A percentile compares a stretch with the other conserved stretches of the same genome.
Evolutionary conservation across 176 grass and related monocot genomes (phyloP).

Genomic region (Zoysia pacifica): DNA sequence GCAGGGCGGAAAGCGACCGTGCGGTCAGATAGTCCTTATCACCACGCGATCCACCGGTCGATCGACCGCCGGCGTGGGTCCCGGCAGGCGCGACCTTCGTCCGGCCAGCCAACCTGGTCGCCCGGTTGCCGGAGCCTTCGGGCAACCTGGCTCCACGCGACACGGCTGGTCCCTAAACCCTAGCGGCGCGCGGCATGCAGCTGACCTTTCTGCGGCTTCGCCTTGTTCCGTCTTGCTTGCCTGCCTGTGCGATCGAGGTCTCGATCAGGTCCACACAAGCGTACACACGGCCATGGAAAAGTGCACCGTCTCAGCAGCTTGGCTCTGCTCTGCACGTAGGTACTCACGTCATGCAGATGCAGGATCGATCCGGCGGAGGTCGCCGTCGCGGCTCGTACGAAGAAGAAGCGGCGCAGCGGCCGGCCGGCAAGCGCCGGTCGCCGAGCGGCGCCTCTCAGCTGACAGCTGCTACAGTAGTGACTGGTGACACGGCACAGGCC

Average conservation of each 20-base stretch:
- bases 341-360: no score
- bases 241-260: no score
- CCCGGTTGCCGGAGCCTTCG: conserved; percentile 36
- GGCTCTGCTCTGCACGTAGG: neutral
- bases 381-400: neutral
- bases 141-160: neutral
- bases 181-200: neutral
- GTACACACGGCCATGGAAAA: neutral
- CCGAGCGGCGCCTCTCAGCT: conserved; percentile 22
- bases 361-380: neutral
- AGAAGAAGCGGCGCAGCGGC: neutral
- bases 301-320: neutral
- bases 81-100: neutral
- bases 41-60: neutral
- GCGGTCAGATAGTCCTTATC: conserved; percentile 49
- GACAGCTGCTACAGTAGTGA: neutral
- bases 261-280: neutral
- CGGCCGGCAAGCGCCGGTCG: neutral
- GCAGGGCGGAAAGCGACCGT: conserved; percentile 20
- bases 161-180: neutral
- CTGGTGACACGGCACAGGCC: neutral
- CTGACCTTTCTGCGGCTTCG: neutral
- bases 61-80: conserved; percentile 3
- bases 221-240: neutral
- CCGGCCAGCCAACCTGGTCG: conserved; percentile 33